Evolutionary conservation across 768 basidiomycete species (phyloP).

Genomic region (Hygrophorus pudorinus): DNA sequence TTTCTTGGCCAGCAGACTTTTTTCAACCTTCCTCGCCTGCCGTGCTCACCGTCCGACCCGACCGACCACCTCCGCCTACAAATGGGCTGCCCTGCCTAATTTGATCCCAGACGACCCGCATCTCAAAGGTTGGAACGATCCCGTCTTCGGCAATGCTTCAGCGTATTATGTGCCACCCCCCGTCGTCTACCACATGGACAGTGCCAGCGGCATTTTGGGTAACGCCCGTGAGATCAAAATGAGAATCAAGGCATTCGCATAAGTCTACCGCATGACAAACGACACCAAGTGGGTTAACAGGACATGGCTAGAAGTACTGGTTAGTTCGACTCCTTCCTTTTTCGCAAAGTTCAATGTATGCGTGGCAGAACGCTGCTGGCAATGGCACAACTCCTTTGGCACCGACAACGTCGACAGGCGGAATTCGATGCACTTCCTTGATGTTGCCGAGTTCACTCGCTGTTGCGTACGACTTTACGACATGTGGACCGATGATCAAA

Average conservation of each 20-base stretch:
- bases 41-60: conserved; percentile 52
- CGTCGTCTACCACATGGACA: conserved; percentile 66
- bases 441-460: conserved; percentile 87
- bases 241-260: conserved; percentile 86
- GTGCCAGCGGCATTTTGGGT: conserved; percentile 86
- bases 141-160: conserved; percentile 85
- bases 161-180: conserved; percentile 54
- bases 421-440: conserved; percentile 90
- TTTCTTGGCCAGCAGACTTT: conserved; percentile 75
- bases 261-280: conserved; percentile 85
- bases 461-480: conserved; percentile 92
- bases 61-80: conserved; percentile 84
- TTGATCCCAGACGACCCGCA: conserved; percentile 82
- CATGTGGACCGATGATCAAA: conserved; percentile 65
- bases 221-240: conserved; percentile 82
- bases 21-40: conserved; percentile 56
- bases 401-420: conserved; percentile 52
- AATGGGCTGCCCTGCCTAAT: conserved; percentile 73
- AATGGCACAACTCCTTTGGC: conserved; percentile 55
- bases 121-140: conserved; percentile 78
- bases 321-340: conserved; percentile 24
- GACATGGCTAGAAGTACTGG: conserved; percentile 73
- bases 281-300: conserved; percentile 89
- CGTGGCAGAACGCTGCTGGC: conserved; percentile 59
- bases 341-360: not conserved